Conservation (phyloP, 495 filamentous ascomycete species). For the Aspergillus taichungensis region DNA sequence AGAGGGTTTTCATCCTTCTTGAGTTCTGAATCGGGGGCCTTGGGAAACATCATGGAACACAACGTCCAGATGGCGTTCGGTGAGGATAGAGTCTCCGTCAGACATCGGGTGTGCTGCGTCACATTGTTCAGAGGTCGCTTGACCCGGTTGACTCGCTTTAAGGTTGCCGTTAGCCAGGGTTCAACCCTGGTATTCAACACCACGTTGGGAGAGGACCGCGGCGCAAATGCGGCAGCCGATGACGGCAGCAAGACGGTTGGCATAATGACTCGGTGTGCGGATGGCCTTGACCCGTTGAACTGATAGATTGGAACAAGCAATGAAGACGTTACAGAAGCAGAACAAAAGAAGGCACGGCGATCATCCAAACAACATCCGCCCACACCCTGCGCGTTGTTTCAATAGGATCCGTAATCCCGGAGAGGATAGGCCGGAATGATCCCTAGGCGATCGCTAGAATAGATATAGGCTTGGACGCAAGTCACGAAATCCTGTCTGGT, state of each 20-base stretch:
- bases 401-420: neutral
- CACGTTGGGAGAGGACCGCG: conserved; percentile 88
- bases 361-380: conserved; percentile 41
- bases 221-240: conserved; percentile 93
- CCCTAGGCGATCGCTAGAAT: conserved; percentile 4
- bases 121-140: conserved; percentile 98
- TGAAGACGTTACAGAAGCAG: conserved; percentile 25
- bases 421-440: neutral
- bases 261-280: conserved; percentile 53
- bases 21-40: conserved; percentile 82
- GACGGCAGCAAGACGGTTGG: conserved; percentile 85
- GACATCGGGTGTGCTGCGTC: conserved; percentile 89
- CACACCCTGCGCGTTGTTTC: conserved; percentile 22
- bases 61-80: conserved; percentile 92
- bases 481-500: conserved; percentile 9
- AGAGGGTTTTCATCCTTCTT: conserved; percentile 78
- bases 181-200: conserved; percentile 91
- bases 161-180: conserved; percentile 91
- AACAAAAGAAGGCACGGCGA: conserved; percentile 21
- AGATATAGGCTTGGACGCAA: conserved; percentile 2
- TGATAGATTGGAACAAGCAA: conserved; percentile 10
- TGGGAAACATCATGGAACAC: conserved; percentile 86
- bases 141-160: conserved; percentile 95
- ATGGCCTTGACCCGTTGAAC: conserved; percentile 21
- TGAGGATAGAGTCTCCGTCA: conserved; percentile 92